Conservation (phyloP, 73 alveolate species). For the Paramecium tetraurelia region DNA sequence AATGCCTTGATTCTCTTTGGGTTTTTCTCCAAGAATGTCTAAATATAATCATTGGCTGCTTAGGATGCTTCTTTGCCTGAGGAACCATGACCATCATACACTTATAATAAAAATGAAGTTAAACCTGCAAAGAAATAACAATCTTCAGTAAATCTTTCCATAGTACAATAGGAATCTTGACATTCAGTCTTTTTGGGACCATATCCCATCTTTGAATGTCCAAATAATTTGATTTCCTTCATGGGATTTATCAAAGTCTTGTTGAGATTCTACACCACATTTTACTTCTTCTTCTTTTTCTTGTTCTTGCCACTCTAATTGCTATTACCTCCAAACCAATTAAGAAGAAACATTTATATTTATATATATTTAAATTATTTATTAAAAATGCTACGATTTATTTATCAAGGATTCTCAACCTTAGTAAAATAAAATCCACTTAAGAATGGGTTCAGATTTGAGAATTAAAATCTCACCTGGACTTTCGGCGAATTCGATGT, state of each 20-base stretch:
- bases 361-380: not conserved
- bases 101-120: not conserved
- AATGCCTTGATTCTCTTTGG: slow-evolving; percentile 55
- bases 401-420: slow-evolving; percentile 39
- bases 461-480: slow-evolving; percentile 60
- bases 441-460: slow-evolving; percentile 59
- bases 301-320: slow-evolving; percentile 44
- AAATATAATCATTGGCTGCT: slow-evolving; percentile 63
- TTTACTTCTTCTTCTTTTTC: slow-evolving; percentile 60
- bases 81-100: slow-evolving; percentile 65
- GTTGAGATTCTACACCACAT: slow-evolving; percentile 1
- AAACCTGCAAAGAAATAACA: slow-evolving; percentile 59
- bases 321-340: slow-evolving; percentile 59
- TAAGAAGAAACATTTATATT: slow-evolving; percentile 49
- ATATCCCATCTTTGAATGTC: slow-evolving; percentile 58
- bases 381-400: slow-evolving; percentile 19
- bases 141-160: slow-evolving; percentile 60
- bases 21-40: slow-evolving; percentile 55
- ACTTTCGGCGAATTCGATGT: slow-evolving; percentile 63
- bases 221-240: slow-evolving; percentile 57
- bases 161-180: slow-evolving; percentile 57
- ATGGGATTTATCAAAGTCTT: slow-evolving; percentile 47
- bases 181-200: slow-evolving; percentile 66
- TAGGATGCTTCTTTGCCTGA: slow-evolving; percentile 64
- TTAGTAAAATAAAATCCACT: not conserved